A percentile compares a stretch with the other conserved stretches of the same genome.
Evolutionary conservation across 495 filamentous ascomycete genomes (phyloP).

Genomic region (Penicillium subrubescens): DNA sequence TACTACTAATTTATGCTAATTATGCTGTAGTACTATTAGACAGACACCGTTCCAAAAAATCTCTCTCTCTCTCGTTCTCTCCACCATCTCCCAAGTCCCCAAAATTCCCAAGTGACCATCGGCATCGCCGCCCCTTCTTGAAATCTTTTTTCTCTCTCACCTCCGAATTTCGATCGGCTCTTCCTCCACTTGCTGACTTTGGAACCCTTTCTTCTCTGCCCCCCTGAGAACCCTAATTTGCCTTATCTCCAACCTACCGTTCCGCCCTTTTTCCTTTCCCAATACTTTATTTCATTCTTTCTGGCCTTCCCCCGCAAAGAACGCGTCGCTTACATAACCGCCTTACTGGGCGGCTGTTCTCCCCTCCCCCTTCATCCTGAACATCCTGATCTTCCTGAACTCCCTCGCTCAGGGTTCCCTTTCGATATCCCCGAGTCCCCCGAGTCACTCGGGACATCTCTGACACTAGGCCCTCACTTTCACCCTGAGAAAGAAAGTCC

Average conservation of each 20-base stretch:
- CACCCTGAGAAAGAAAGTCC: conserved; percentile 3
- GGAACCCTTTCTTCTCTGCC: background rate
- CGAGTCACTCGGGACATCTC: conserved; percentile 22
- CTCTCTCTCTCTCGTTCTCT: background rate
- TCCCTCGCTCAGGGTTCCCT: conserved; percentile 15
- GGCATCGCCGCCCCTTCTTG: conserved; percentile 30
- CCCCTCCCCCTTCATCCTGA: conserved; percentile 19
- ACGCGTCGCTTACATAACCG: conserved; percentile 26
- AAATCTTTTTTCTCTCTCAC: conserved; percentile 15
- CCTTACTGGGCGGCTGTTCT: conserved; percentile 17
- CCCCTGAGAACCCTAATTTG: conserved; percentile 6
- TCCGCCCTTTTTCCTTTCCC: conserved; percentile 3
- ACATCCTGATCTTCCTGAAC: background rate
- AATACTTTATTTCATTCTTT: background rate
- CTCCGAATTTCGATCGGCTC: background rate
- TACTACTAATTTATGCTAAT: background rate
- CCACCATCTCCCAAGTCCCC: background rate
- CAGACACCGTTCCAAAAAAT: background rate
- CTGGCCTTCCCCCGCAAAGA: conserved; percentile 23
- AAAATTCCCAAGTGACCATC: conserved; percentile 11
- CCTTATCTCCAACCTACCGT: conserved; percentile 6
- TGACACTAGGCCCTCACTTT: background rate
- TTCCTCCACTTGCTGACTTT: background rate
- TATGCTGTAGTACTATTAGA: background rate
- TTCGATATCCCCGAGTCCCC: conserved; percentile 16